These are phyloP conservation scores for Rhodomyrtus psidioides DNA, from an alignment of 441 rosid species.

Conservation along the genomic window DNA sequence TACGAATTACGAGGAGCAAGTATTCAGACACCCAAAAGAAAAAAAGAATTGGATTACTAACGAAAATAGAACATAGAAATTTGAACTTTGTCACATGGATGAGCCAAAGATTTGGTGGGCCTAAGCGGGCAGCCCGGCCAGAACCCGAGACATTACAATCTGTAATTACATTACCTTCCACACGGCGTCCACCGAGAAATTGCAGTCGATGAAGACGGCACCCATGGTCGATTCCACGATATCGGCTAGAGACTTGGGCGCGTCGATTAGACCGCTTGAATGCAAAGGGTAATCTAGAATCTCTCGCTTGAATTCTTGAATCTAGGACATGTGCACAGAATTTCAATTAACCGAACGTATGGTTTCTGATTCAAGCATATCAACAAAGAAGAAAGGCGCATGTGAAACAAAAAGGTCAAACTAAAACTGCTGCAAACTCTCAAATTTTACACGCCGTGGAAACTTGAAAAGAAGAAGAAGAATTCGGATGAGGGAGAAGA, in stretches of 20 bases:
- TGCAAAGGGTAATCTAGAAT: slow-evolving; percentile 43
- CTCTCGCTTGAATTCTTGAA: slow-evolving; percentile 30
- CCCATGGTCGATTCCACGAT: slow-evolving; percentile 54
- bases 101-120: not conserved
- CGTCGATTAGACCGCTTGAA: slow-evolving; percentile 39
- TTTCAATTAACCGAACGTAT: not conserved
- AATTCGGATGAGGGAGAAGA: not conserved
- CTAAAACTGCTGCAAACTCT: not conserved
- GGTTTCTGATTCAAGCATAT: not conserved
- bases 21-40: not conserved
- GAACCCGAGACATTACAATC: fast-evolving
- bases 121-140: not conserved
- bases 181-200: slow-evolving; percentile 21
- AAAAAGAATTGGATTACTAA: no score
- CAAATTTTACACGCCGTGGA: not conserved
- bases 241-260: slow-evolving; percentile 54
- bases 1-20: no score
- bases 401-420: not conserved
- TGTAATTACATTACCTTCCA: slow-evolving; percentile 31
- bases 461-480: not conserved
- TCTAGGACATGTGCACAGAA: slow-evolving; percentile 8
- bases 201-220: slow-evolving; percentile 39
- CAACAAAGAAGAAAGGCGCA: not conserved
- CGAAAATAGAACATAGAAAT: no score
- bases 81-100: no score